Evolutionary conservation across 2,329 filamentous ascomycete genomes (phyloP).

Genomic region (Xylaria hypoxylon): DNA sequence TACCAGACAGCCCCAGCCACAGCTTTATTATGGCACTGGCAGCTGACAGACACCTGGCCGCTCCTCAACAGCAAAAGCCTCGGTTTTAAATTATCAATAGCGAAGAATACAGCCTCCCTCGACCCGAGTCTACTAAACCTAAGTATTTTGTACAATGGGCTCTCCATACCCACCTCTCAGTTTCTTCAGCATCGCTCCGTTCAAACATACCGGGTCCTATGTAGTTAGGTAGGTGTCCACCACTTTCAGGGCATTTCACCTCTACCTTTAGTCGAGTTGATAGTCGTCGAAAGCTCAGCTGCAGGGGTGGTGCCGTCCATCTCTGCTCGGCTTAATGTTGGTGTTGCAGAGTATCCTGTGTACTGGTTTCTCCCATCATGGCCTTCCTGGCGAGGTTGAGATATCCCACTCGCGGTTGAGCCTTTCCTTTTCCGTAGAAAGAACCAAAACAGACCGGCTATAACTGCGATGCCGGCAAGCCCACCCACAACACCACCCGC

Average conservation of each 20-base stretch:
- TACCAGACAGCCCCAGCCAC: conserved; percentile 7
- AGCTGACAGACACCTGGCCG: conserved; percentile 2
- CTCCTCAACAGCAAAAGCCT: too few species aligned
- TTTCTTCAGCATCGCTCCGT: not conserved
- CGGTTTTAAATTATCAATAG: too few species aligned
- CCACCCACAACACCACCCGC: conserved; percentile 38
- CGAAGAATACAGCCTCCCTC: not conserved
- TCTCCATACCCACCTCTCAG: too few species aligned
- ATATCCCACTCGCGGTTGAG: not conserved
- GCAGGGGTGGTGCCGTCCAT: conserved; percentile 4
- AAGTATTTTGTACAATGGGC: not conserved
- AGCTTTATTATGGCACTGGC: not conserved
- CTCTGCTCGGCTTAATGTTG: conserved; percentile 10
- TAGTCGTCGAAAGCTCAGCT: conserved; percentile 6
- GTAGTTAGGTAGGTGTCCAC: not conserved
- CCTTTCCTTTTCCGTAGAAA: conserved; percentile 29
- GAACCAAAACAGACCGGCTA: conserved; percentile 31
- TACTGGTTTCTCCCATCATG: not conserved
- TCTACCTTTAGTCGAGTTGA: not conserved
- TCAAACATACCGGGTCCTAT: not conserved
- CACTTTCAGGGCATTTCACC: conserved; percentile 24
- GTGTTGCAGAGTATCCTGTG: conserved; percentile 6
- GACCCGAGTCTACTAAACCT: not conserved
- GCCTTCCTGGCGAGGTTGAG: too few species aligned
- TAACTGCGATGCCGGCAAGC: conserved; percentile 31